Evolutionary conservation across 1,284 basidiomycete species (phyloP), one percentile per base, ranked within the genome.

Genomic region (Laetiporus sulphureus): DNA sequence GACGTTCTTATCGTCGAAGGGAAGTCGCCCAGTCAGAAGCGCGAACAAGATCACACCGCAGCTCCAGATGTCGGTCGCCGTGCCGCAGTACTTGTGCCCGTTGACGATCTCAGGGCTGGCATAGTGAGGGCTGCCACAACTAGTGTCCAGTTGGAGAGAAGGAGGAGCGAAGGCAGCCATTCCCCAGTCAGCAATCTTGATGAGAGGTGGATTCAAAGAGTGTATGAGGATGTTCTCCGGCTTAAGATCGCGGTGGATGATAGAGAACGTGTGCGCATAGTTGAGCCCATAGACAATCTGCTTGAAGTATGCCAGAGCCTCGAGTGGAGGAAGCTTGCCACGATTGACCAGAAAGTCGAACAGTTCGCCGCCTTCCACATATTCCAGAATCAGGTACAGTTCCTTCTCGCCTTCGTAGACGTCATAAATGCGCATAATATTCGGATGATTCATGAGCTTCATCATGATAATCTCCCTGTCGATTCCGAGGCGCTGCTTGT

Each of bases 381-480:
- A 99, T 64, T 99, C 96, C 57, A 99, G 83, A 41, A 99, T 85
- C 23, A 99, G 79, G 66, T 90, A 96, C 33, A 98, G 82, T 56
- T 96, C 91, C 55, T 79, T 84, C 33, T 88, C 82, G 51, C 91
- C 92, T 68, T 99, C 95, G 68, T 91, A 98, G 34, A 99, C 94
- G 58, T 99, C 96, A 66, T 91, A 97, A 38, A 99, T 83, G 51
- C 89, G 87, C 68, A 96, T 77, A 49, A 99, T 89, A 65, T 97
- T 97, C 3, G 94, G 95, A 60, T 99, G 95, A 58, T 95, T 91
- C 79, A 99, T 97, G 56, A 91, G 84, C 66, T 98, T 98, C 95
- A 99, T 98, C 79, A 99, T 97, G 53, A 92, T 92, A 51, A 99
- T 98, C 65, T 99, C 96, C 48, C 92, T 73, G 64, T 99, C 94